Evolutionary conservation across 306 rosid genomes (phyloP), one percentile per base, ranked within the genome.

Genomic region (Quercus wislizeni): DNA sequence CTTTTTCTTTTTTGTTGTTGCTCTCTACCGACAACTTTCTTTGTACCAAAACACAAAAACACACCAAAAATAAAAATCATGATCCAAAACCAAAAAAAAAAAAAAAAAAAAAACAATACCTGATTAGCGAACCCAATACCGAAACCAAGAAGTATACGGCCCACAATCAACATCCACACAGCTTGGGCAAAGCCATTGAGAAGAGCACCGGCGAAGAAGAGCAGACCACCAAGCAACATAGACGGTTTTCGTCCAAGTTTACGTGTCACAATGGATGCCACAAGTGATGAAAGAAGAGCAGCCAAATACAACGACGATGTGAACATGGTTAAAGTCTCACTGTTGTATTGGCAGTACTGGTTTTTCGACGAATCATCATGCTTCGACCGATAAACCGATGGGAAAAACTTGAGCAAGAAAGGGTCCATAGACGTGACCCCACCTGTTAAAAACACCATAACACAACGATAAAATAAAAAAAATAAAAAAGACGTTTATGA

Each of bases 361-460:
- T 94, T 90, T 0, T 35, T 56, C 5, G 87, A 5, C 43, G 69
- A 18, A 33, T 72, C 81, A 1, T 1, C 3, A 43, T 81, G 13
- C 74, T 92, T 94, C 77, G 89, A 88, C 49, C 91, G 68, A 79
- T 20, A 86, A 72, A 91, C 97, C 59, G 87, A 27, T 82, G 92
- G 97, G 43, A 94, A 94, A 25, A 92, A 94, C 83, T 92, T 88
- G 59, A 2, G 0, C 85, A 94, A 35, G 78, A 94, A 94, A 4
- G 99, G 84, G 74, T 94, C 88, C 97, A 92, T 94, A 3, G 97
- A 90, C 73, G 99, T 94, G 56, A 94, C 99, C 0, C 99, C 97
- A 81, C 99, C 99, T 94, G 43, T 38, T 10, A 35, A 78, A 49
- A 23, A 20, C 38, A 35, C 41, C 41, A 35, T 35, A 1, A 5